A percentile compares a stretch with the other conserved stretches of the same genome.
Evolutionary conservation across 768 basidiomycete species (phyloP).

Genomic region (Crucibulum laeve): DNA sequence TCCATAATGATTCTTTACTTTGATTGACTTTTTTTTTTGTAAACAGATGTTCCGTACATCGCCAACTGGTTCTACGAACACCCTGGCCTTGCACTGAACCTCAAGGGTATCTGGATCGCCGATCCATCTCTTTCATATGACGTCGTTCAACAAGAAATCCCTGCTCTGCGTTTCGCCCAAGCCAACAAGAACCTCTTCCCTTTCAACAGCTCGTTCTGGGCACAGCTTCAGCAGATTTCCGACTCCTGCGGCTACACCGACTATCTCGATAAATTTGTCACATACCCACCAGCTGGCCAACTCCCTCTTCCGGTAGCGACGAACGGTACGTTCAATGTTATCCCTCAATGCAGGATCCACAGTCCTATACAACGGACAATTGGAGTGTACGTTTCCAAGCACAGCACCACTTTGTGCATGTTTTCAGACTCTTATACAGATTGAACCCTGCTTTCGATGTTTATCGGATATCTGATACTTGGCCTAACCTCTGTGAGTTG

Average conservation of each 20-base stretch:
- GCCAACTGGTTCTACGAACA: conserved; percentile 70
- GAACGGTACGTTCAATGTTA: conserved; percentile 36
- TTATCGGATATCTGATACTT: conserved; percentile 54
- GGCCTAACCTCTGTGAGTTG: conserved; percentile 38
- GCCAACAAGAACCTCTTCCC: conserved; percentile 56
- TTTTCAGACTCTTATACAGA: conserved; percentile 16
- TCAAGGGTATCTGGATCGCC: conserved; percentile 64
- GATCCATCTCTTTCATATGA: conserved; percentile 43
- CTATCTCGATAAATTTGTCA: conserved; percentile 58
- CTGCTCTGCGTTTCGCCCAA: conserved; percentile 56
- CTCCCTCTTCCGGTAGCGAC: conserved; percentile 55
- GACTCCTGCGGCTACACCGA: conserved; percentile 54
- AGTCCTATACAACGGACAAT: conserved; percentile 46
- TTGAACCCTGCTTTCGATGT: conserved; percentile 55
- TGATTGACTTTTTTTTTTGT: background rate
- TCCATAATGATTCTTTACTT: background rate
- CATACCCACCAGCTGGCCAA: conserved; percentile 57
- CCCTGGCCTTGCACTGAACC: conserved; percentile 44
- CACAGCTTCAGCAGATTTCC: conserved; percentile 47
- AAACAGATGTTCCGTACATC: conserved; percentile 44
- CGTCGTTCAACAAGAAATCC: conserved; percentile 59
- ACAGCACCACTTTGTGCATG: background rate
- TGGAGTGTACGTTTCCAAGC: conserved; percentile 29
- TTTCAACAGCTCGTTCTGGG: conserved; percentile 53
- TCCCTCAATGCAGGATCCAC: conserved; percentile 39